Base-by-base conservation (phyloP, 139 green algal species). In the Penium margaritaceum region DNA sequence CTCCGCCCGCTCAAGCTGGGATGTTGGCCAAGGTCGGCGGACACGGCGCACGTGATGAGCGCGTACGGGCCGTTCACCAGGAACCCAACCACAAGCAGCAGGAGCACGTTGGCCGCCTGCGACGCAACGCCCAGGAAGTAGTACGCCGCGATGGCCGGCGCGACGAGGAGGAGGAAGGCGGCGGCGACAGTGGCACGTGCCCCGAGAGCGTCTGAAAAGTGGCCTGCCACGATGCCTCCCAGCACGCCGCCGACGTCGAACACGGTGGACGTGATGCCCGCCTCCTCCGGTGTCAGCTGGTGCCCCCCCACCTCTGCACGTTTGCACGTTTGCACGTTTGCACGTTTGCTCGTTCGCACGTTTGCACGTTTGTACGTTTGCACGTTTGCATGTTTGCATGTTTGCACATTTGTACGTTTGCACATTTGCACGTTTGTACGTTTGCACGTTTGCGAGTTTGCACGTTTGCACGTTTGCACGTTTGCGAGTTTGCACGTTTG, bases 21-120 rank as follows among this genome's bases (percentile, higher is more conserved):
- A 70, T 96, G 91, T 21, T 85, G 91, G n/a, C 92, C 92, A 12
- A 97, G 83, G 80, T 97, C 92, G 1, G 92, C 92, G n/a, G 82
- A 91, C 6, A 97, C 92, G 0, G 92, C 92, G 0, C 91, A 96
- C 21, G 92, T 97, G 81, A 97, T 97, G 58, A 97, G 87, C 15
- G 92, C 92, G 68, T 97, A 97, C 34, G 92, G 92, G 0, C 92
- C 92, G 75, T 97, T 97, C 6, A 97, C 92, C 34, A 92, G 91
- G 63, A 96, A 89, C n/a, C 92, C 92, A 6, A 81, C 83, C 5
- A 85, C 5, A 82, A 91, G 89, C 86, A 97, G 95, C 1, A 97
- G 84, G 5, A 32, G 62, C 21, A 95, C 83, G 79, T 97, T 96
- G 33, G 85, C 24, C 1, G 46, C 27, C 34, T 91, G 77, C 41